Conservation (phyloP, 352 stramenopile species). For the Phytophthora macrochlamydospora region DNA sequence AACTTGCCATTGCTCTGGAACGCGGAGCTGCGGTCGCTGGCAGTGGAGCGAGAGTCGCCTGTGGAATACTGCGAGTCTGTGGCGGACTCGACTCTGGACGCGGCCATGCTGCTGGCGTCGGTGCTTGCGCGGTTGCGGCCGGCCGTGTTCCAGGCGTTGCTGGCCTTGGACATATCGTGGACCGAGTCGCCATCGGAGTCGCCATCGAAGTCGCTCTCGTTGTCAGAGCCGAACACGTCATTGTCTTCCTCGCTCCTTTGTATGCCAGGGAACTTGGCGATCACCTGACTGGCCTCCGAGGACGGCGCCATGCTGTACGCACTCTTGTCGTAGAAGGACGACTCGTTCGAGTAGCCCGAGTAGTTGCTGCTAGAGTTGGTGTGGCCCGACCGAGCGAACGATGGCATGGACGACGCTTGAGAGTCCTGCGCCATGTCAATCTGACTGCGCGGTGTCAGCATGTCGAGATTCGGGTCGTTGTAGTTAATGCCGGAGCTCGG, state of each 20-base stretch:
- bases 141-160: conserved; percentile 29
- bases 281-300: conserved; percentile 16
- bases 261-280: conserved; percentile 32
- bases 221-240: conserved; percentile 37
- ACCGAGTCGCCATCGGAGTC: conserved; percentile 28
- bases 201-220: conserved; percentile 47
- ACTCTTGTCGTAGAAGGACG: conserved; percentile 33
- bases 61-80: conserved; percentile 5
- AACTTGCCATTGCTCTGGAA: conserved; percentile 26
- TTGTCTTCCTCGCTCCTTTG: conserved; percentile 26
- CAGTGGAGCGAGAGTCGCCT: conserved; percentile 25
- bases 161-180: conserved; percentile 42
- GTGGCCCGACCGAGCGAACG: conserved; percentile 28
- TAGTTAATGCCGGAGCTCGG: conserved; percentile 35
- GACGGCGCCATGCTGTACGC: conserved; percentile 17
- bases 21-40: conserved; percentile 13
- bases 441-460: conserved; percentile 69
- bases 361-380: conserved; percentile 33
- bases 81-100: conserved; percentile 3
- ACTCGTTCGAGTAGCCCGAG: conserved; percentile 27
- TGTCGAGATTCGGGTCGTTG: conserved; percentile 57
- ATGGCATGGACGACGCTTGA: conserved; percentile 40
- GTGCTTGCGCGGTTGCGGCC: conserved; percentile 20
- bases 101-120: conserved; percentile 8
- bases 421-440: conserved; percentile 47